A percentile compares a stretch with the other conserved stretches of the same genome.
phyloP scores from a whole-genome alignment of 352 stramenopile genomes.

The Phytophthora parvispora region DNA sequence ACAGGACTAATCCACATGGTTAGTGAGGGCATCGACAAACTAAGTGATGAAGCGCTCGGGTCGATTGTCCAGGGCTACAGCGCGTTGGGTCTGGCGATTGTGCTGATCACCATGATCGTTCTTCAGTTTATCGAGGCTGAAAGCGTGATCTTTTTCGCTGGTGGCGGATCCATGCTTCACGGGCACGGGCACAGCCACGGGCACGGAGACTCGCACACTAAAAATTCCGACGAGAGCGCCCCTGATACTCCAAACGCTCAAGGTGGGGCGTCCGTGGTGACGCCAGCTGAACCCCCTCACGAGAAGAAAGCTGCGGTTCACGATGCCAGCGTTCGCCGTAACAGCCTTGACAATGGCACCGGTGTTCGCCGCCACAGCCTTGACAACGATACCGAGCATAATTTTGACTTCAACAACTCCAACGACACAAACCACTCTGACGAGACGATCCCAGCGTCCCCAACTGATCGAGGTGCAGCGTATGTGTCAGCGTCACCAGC shows the following conservation, averaged over 20 bases:
- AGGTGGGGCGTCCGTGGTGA: neutral
- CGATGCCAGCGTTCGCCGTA: constrained; percentile 22
- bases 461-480: neutral
- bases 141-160: constrained; percentile 53
- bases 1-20: constrained; percentile 76
- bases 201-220: neutral
- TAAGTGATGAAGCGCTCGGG: constrained; percentile 58
- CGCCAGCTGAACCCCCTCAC: neutral
- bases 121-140: constrained; percentile 67
- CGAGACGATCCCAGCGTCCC: neutral
- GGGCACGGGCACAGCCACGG: constrained; percentile 34
- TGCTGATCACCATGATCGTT: constrained; percentile 55
- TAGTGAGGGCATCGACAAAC: constrained; percentile 55
- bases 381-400: too few species aligned
- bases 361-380: too few species aligned
- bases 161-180: constrained; percentile 14
- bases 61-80: constrained; percentile 53
- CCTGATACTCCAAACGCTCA: neutral
- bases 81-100: constrained; percentile 48
- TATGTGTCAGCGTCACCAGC: neutral
- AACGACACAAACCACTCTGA: neutral
- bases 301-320: neutral
- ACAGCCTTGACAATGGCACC: constrained; percentile 21
- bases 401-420: too few species aligned
- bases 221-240: neutral